Evolutionary conservation across 352 stramenopile species (phyloP), one percentile per base, ranked within the genome.

Genomic region (Vaucheria bursata): DNA sequence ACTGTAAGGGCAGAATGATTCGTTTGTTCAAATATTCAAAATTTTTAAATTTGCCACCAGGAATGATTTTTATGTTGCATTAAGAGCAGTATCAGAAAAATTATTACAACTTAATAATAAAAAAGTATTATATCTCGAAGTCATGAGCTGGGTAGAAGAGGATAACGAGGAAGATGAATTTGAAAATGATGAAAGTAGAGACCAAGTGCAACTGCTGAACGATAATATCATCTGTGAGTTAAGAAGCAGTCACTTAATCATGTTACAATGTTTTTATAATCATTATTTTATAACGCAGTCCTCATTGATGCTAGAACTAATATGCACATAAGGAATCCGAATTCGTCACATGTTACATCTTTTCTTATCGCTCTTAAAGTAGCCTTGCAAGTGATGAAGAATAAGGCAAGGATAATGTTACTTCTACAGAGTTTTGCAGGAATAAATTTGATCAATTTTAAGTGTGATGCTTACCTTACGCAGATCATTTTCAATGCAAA

Each of bases 331-430:
- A 64, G 2, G 2, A 4, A 2, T 72, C 3, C 66, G 18, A 73
- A 38, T 31, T 66, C 2, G 33, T 31, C 35, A 2, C 12, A 64
- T 38, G 2, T 1, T 2, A 75, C 70, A 29, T 75, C 36, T 12
- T 82, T 82, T 68, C 33, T 45, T 1, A 73, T 74, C 1, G 69
- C 77, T 31, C 53, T 82, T 25, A 69, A 74, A 37, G 64, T 74
- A 3, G 77, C 70, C 29, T 39, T 79, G 5, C 49, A 79, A 31
- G 49, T 82, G 8, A 82, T 82, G 77, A 82, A 82, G 71, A 82
- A 73, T 49, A 82, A 82, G 64, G n/a, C n/a, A n/a, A n/a, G n/a
- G n/a, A n/a, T n/a, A n/a, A n/a, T n/a, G n/a, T n/a, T n/a, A n/a
- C n/a, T n/a, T n/a, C n/a, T n/a, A n/a, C n/a, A n/a, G n/a, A n/a